These are phyloP conservation scores for Russula abietina DNA, from an alignment of 768 basidiomycete species.

Conservation along the genomic window DNA sequence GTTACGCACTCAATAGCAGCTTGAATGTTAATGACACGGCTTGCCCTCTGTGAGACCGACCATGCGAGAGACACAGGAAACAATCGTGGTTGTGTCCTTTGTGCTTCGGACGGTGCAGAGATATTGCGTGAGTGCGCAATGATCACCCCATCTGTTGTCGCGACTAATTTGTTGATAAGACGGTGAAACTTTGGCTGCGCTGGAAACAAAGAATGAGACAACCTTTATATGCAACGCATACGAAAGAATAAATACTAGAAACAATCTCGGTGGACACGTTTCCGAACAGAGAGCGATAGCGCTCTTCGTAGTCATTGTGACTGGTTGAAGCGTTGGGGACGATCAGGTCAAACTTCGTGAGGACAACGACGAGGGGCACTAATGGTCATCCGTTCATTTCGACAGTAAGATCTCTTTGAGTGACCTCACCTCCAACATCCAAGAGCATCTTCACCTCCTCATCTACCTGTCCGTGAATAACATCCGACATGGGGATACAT, in stretches of 20 bases:
- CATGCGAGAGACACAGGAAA: constrained; percentile 7
- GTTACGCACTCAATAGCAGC: constrained; percentile 5
- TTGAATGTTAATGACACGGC: not conserved
- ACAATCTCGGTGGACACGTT: not conserved
- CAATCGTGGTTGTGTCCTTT: not conserved
- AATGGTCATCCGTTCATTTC: not conserved
- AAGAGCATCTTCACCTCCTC: not conserved
- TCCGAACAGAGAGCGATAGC: not conserved
- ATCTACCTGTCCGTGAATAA: not conserved
- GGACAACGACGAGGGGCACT: constrained; percentile 10
- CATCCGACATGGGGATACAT: constrained; percentile 5
- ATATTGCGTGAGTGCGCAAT: not conserved
- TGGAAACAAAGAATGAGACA: not conserved
- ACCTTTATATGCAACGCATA: not conserved
- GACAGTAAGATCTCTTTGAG: too few species aligned
- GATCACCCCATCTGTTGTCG: not conserved
- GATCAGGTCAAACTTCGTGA: constrained; percentile 9
- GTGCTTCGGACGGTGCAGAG: not conserved
- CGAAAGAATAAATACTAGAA: not conserved
- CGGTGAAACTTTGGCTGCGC: not conserved
- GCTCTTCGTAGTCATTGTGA: not conserved
- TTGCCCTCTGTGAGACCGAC: constrained; percentile 10
- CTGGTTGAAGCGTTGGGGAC: not conserved
- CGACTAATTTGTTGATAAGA: not conserved
- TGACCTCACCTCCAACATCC: constrained; percentile 1